A percentile compares a stretch with the other conserved stretches of the same genome.
Evolutionary conservation across 23 red algal genomes (phyloP).

Genomic region (Gracilaria vermiculophylla): DNA sequence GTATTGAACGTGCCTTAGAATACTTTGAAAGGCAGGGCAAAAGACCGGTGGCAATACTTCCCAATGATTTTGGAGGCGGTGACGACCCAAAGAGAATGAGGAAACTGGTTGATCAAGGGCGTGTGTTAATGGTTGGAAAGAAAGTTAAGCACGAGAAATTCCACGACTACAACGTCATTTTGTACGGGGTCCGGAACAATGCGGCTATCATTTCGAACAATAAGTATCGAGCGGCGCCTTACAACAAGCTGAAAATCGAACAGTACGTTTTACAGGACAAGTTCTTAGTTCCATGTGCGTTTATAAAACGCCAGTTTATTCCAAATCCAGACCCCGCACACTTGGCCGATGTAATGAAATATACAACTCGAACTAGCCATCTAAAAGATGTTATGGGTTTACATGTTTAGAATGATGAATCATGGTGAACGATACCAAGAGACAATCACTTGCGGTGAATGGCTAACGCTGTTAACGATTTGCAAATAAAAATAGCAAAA

Average conservation of each 20-base stretch:
- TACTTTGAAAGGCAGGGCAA: not conserved
- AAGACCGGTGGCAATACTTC: not conserved
- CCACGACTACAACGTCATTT: not conserved
- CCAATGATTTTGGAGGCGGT: not conserved
- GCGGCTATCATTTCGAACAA: not conserved
- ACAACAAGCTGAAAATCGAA: not conserved
- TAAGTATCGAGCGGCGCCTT: not conserved
- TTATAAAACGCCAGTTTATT: not conserved
- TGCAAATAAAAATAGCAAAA: no score
- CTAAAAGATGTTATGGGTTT: not conserved
- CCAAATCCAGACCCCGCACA: no score
- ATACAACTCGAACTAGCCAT: not conserved
- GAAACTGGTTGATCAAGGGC: not conserved
- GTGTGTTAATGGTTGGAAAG: not conserved
- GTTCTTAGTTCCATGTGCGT: not conserved
- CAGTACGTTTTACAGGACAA: not conserved
- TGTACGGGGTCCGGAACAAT: not conserved
- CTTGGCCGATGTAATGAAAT: not conserved
- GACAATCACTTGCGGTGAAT: no score
- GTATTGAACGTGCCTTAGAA: not conserved
- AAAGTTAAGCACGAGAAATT: not conserved
- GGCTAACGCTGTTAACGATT: no score
- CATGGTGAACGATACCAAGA: no score
- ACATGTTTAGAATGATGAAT: no score
- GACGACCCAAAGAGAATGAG: not conserved